Evolutionary conservation across 1,139 yeast species (phyloP).

Genomic region (Blastobotrys buckinghamii): DNA sequence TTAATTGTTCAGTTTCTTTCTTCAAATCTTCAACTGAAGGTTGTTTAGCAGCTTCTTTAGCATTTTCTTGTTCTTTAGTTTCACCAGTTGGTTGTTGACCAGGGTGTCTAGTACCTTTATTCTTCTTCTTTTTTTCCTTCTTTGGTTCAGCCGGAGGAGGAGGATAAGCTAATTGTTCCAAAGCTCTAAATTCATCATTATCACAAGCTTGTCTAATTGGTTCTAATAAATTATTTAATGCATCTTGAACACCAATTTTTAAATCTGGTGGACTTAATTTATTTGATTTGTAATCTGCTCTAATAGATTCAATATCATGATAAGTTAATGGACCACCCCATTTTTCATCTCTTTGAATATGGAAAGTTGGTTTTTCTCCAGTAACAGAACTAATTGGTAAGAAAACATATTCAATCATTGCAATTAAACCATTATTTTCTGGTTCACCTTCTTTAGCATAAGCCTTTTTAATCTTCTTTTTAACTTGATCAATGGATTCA

Average conservation of each 20-base stretch:
- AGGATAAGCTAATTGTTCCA: constrained; percentile 79
- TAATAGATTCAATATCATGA: constrained; percentile 60
- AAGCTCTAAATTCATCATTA: constrained; percentile 64
- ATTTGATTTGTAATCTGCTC: constrained; percentile 63
- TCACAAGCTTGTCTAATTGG: constrained; percentile 75
- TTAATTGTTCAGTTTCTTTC: constrained; percentile 3
- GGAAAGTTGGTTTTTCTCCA: constrained; percentile 52
- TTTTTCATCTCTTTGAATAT: constrained; percentile 87
- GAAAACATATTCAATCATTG: constrained; percentile 78
- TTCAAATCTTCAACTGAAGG: background rate
- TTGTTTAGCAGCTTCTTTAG: constrained; percentile 1
- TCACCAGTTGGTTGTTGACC: too few species aligned
- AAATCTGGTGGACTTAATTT: constrained; percentile 88
- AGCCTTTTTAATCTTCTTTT: constrained; percentile 87
- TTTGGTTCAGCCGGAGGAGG: constrained; percentile 51
- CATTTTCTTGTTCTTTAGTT: constrained; percentile 14
- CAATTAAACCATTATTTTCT: constrained; percentile 82
- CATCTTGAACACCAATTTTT: constrained; percentile 85
- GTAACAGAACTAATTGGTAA: constrained; percentile 76
- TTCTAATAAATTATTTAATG: constrained; percentile 69
- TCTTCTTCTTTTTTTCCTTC: constrained; percentile 63
- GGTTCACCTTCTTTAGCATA: constrained; percentile 94
- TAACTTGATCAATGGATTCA: constrained; percentile 82
- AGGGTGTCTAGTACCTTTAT: constrained; percentile 83
- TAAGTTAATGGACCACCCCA: constrained; percentile 90